Percentiles rank a stretch among this genome's conserved stretches.
Evolutionary conservation across 179 eudicot species (phyloP).

Genomic region (Beta lomatogona): DNA sequence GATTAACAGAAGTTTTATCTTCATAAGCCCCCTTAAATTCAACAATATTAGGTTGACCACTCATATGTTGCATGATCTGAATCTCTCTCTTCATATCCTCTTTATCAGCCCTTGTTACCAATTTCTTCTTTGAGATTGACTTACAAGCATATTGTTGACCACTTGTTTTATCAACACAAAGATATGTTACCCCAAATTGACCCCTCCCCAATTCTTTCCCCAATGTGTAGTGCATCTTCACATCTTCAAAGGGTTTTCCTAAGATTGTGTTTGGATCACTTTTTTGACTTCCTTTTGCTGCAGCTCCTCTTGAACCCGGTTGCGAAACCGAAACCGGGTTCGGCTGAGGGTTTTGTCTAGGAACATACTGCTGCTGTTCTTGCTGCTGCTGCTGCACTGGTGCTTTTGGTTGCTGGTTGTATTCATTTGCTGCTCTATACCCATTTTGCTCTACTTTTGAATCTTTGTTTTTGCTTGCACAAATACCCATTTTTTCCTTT

Average conservation of each 20-base stretch:
- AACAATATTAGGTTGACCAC: conserved; percentile 51
- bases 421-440: conserved; percentile 15
- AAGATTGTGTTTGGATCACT: conserved; percentile 34
- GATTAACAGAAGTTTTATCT: conserved; percentile 40
- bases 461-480: conserved; percentile 47
- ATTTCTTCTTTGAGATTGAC: conserved; percentile 49
- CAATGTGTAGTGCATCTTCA: conserved; percentile 35
- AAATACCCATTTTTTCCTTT: conserved; percentile 46
- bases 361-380: not conserved
- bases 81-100: conserved; percentile 55
- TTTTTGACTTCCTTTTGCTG: conserved; percentile 20
- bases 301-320: not conserved
- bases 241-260: conserved; percentile 49
- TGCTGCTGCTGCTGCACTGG: conserved; percentile 23
- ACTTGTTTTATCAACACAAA: conserved; percentile 39
- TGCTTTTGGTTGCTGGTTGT: conserved; percentile 16
- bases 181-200: conserved; percentile 52
- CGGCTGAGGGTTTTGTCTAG: no score
- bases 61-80: conserved; percentile 54
- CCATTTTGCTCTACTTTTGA: conserved; percentile 32
- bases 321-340: conserved; percentile 21
- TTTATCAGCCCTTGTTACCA: conserved; percentile 48
- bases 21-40: conserved; percentile 54
- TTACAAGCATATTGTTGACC: conserved; percentile 47
- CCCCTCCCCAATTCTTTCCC: conserved; percentile 52